Base-by-base conservation (phyloP, 495 filamentous ascomycete genomes). In the Chaetomium fimeti region DNA sequence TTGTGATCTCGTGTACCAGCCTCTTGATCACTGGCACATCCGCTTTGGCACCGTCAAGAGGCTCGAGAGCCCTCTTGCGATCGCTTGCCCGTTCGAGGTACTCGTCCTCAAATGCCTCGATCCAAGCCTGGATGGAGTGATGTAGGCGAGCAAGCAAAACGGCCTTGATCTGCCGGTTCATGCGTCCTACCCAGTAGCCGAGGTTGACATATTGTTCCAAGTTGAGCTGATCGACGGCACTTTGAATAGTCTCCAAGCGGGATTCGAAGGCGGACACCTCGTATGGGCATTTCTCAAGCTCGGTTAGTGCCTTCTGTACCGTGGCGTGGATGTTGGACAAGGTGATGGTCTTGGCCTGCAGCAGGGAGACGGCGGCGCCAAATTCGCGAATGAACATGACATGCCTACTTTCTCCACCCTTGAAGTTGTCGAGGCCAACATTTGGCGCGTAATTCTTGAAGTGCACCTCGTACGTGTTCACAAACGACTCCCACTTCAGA, bases 311-410 rank as follows among this genome's bases (percentile, higher is more conserved):
- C 68, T 91, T 92, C 67, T 94, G 87, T 24, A 97, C 88, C 27
- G 82, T 91, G n/a, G 86, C 78, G 65, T 96, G 87, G 73, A 97
- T 93, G 8, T 84, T 84, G 47, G 86, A 80, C 53, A 99, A 79
- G 0, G 88, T 88, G 2, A 84, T 80, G 0, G 91, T 92, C 76
- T 99, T 99, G 6, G 77, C 82, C 71, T 98, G 95, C 7, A 99
- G 83, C 36, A 92, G 78, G 1, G 91, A 91, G 27, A 95, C 91
- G 1, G 91, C 86, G 1, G 83, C 81, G 43, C 91, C 91, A 71
- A 99, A 97, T 68, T 97, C 92, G 29, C 92, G 88, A 47, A 98
- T 91, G 75, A 96, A 98, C 71, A 97, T 89, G 57, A 97, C 91
- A 76, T 98, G 94, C 74, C 91, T 91, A 76, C 91, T 97, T 73